A percentile compares a stretch with the other conserved stretches of the same genome.
Conservation (phyloP, 2,329 filamentous ascomycete genomes). For the Colletotrichum eleusines region DNA sequence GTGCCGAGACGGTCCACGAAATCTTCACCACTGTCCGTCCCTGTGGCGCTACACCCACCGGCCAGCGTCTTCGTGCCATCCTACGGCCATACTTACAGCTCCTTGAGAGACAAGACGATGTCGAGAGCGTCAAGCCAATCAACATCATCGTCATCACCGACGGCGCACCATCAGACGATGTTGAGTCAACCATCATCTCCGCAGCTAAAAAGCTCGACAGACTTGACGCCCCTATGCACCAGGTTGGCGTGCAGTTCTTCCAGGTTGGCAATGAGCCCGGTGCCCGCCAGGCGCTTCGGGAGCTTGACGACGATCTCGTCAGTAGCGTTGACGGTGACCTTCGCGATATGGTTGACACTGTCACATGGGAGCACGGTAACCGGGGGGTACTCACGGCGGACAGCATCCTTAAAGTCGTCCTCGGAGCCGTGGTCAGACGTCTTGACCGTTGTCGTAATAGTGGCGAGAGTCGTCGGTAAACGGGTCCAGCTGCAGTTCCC, state of each 20-base stretch:
- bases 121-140: constrained; percentile 74
- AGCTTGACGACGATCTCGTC: constrained; percentile 80
- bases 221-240: constrained; percentile 78
- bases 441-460: constrained; percentile 50
- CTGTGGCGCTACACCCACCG: constrained; percentile 78
- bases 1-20: constrained; percentile 67
- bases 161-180: constrained; percentile 83
- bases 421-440: constrained; percentile 77
- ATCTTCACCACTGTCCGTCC: constrained; percentile 81
- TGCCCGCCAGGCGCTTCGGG: constrained; percentile 74
- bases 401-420: constrained; percentile 82
- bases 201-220: constrained; percentile 78
- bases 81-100: constrained; percentile 75
- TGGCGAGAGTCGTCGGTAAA: constrained; percentile 33
- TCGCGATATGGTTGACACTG: constrained; percentile 93
- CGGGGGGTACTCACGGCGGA: constrained; percentile 69
- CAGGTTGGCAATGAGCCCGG: constrained; percentile 82
- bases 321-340: constrained; percentile 67
- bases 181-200: constrained; percentile 75
- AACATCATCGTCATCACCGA: constrained; percentile 97
- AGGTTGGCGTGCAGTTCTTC: constrained; percentile 96
- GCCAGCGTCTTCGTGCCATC: constrained; percentile 76
- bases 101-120: constrained; percentile 54
- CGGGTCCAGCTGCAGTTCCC: constrained; percentile 5
- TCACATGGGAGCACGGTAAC: constrained; percentile 72